Base-by-base conservation (phyloP, 345 rosid species). In the Arabis hirsuta region DNA sequence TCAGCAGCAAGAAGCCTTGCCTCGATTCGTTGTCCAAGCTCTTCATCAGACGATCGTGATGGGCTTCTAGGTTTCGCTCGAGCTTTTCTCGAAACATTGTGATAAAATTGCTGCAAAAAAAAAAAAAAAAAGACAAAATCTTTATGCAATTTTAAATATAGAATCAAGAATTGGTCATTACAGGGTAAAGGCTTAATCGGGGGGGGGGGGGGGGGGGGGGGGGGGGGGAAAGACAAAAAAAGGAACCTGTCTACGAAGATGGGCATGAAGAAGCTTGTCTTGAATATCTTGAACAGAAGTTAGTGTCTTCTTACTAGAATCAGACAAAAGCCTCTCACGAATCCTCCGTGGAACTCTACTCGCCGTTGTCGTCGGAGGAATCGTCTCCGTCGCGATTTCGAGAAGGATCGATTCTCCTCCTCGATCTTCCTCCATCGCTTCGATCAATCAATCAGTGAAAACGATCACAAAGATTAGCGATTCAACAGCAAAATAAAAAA, bases 1-100 rank as follows among this genome's bases (percentile, higher is more conserved):
- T 88, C 94, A 19, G 99, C 99, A 32, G 99, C 98, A 59, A 79
- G 87, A 73, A 95, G 98, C 79, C 83, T 91, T 1, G 99, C 97
- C 70, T 95, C 98, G 73, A 95, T 94, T n/a, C 98, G 91, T 65
- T 95, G 98, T 43, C 90, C 88, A 56, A 83, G 97, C 63, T 95
- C 85, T 64, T 90, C 99, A 74, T 91, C 99, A 3, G 74, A 69
- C 20, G 92, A 84, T 62, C 88, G 89, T 67, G 86, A 81, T 8
- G 98, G 96, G 75, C 98, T 95, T 82, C 87, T 84, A 2, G 84
- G 96, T 79, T 88, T 95, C 4, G 86, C 83, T 19, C 94, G 85
- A 26, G 99, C 99, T 85, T 91, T 95, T 63, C 88, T 90, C 46
- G 96, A 86, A 75, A 95, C 72, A 14, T 80, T 90, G 72, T 86